These are phyloP conservation scores for Plasmodium cynomolgi DNA, from an alignment of 169 alveolate genomes.

Conservation along the genomic window DNA sequence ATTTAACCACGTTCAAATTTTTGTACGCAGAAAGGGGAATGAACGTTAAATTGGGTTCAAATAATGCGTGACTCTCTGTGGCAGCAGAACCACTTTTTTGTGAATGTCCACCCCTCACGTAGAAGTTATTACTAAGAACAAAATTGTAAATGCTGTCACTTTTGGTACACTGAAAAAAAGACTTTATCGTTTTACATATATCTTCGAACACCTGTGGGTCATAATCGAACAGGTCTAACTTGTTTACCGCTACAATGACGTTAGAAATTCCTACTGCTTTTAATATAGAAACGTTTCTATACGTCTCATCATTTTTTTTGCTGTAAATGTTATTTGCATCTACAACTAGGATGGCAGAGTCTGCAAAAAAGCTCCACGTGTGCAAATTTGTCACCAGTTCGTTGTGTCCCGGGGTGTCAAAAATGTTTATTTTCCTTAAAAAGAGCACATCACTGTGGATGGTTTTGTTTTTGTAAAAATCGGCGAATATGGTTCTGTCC, in stretches of 20 bases:
- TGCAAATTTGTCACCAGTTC: conserved; percentile 81
- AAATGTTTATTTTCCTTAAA: conserved; percentile 78
- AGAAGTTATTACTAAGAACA: conserved; percentile 57
- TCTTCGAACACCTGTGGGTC: conserved; percentile 42
- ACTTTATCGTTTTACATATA: conserved; percentile 43
- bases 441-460: conserved; percentile 24
- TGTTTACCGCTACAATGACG: conserved; percentile 80
- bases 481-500: conserved; percentile 35
- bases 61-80: background rate
- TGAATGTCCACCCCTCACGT: background rate
- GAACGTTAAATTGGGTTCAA: conserved; percentile 30
- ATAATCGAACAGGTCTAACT: conserved; percentile 79
- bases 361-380: conserved; percentile 83
- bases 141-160: conserved; percentile 52
- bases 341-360: conserved; percentile 79
- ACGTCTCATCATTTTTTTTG: conserved; percentile 77
- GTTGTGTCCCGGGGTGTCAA: conserved; percentile 86
- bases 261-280: conserved; percentile 80
- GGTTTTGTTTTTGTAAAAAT: conserved; percentile 4
- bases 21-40: conserved; percentile 67
- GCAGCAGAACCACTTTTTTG: background rate
- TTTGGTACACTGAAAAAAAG: conserved; percentile 40
- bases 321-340: conserved; percentile 80
- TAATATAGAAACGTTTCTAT: conserved; percentile 76
- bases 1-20: conserved; percentile 58